Evolutionary conservation across 139 green algal species (phyloP).

Genomic region (Chlorella sorokiniana): DNA sequence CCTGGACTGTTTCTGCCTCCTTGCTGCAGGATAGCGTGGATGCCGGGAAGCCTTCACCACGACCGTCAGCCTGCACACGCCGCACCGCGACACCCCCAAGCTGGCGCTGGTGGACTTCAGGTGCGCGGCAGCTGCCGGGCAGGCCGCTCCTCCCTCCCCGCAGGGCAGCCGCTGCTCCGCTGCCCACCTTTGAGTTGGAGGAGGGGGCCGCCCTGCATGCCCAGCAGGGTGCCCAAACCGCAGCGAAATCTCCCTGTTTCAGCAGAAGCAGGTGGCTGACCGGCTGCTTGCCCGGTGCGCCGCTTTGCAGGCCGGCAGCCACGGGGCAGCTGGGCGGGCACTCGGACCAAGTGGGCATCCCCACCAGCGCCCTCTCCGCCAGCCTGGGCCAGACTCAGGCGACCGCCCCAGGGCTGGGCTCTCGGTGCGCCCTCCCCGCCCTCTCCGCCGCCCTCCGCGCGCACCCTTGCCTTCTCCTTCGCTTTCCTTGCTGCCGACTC

Average conservation of each 20-base stretch:
- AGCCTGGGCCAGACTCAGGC: background rate
- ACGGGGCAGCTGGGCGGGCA: conserved; percentile 21
- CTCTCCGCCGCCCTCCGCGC: no score
- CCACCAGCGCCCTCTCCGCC: background rate
- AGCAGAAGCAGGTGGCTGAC: no score
- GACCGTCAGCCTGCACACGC: conserved; percentile 15
- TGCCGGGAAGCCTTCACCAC: conserved; percentile 32
- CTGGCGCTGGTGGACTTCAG: conserved; percentile 17
- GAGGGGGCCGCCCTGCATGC: no score
- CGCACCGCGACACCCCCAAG: background rate
- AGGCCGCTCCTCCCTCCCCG: background rate
- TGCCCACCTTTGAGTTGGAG: no score
- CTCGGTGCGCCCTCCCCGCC: no score
- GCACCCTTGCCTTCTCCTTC: no score
- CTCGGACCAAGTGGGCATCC: conserved; percentile 14
- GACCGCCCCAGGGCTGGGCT: no score
- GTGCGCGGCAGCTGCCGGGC: background rate
- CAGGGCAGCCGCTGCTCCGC: no score
- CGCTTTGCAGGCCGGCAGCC: conserved; percentile 30
- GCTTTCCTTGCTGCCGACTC: background rate
- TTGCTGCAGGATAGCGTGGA: background rate
- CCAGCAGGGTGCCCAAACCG: no score
- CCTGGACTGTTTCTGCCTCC: background rate
- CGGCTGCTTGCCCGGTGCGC: background rate
- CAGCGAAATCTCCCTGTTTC: no score